phyloP scores from a whole-genome alignment of 108 stramenopile species.

The Conticribra weissflogii region DNA sequence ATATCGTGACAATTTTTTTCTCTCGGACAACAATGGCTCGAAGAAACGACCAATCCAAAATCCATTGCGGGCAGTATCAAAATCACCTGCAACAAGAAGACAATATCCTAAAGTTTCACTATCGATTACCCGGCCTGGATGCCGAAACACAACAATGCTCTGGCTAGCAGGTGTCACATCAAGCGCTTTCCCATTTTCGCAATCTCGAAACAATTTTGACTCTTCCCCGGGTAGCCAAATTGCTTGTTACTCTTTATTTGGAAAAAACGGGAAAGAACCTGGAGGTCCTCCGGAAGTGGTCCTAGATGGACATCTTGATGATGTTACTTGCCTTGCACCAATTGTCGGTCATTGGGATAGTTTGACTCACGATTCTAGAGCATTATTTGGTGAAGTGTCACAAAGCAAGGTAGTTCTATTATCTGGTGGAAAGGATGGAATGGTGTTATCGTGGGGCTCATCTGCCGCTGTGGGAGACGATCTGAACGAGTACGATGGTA shows the following conservation, averaged over 20 bases:
- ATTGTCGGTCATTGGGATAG: slow-evolving; percentile 33
- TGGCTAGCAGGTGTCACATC: slow-evolving; percentile 21
- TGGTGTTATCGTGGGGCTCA: slow-evolving; percentile 85
- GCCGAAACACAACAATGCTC: slow-evolving; percentile 5
- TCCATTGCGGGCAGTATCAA: not conserved
- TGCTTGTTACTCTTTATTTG: slow-evolving; percentile 57
- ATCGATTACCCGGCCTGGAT: not conserved
- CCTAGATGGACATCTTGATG: slow-evolving; percentile 65
- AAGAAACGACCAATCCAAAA: slow-evolving; percentile 7
- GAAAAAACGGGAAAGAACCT: slow-evolving; percentile 19
- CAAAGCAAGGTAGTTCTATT: slow-evolving; percentile 43
- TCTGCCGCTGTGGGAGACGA: too few species aligned
- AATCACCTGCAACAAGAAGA: too few species aligned
- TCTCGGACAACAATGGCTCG: slow-evolving; percentile 10
- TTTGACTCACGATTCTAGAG: slow-evolving; percentile 4
- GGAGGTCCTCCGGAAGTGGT: slow-evolving; percentile 58
- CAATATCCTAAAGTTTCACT: not conserved
- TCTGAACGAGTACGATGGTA: too few species aligned
- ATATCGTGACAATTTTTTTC: slow-evolving; percentile 2
- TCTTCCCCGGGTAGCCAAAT: slow-evolving; percentile 45
- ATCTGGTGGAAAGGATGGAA: slow-evolving; percentile 75
- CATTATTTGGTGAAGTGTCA: slow-evolving; percentile 7
- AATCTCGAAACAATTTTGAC: not conserved
- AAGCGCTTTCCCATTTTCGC: slow-evolving; percentile 29
- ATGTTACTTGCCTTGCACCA: slow-evolving; percentile 53